These are phyloP conservation scores for Chalara sp. DNA, from an alignment of 2,329 filamentous ascomycete genomes.

Conservation along the genomic window DNA sequence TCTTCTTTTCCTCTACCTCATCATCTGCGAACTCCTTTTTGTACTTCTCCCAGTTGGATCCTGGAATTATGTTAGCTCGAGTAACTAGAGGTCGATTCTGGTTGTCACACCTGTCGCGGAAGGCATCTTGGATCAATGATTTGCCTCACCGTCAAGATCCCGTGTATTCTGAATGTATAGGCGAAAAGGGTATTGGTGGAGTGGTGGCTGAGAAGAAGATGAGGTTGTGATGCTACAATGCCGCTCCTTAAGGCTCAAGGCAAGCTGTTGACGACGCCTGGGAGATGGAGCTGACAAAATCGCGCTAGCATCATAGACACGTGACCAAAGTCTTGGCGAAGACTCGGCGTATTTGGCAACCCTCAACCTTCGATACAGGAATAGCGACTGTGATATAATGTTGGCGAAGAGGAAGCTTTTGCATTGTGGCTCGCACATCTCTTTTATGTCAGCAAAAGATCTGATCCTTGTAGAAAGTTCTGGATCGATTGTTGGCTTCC, in stretches of 20 bases:
- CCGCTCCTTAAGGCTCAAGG: not conserved
- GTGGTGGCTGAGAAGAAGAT: not conserved
- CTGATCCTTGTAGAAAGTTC: not conserved
- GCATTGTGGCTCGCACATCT: not conserved
- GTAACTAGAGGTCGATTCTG: not conserved
- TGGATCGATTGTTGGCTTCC: no score
- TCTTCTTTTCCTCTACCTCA: constrained; percentile 99
- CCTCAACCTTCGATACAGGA: not conserved
- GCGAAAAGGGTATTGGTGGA: not conserved
- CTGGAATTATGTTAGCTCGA: constrained; percentile 42
- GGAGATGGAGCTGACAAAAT: not conserved
- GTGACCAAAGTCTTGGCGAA: not conserved
- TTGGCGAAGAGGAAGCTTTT: not conserved
- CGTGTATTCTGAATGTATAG: no score
- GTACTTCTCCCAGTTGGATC: constrained; percentile 97
- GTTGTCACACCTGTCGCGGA: not conserved
- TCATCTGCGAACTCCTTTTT: constrained; percentile 95
- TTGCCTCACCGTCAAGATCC: not conserved
- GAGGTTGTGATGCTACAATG: not conserved
- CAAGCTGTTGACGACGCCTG: not conserved
- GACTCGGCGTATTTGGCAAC: not conserved
- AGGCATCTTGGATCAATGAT: not conserved
- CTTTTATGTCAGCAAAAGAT: not conserved
- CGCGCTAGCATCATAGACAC: not conserved
- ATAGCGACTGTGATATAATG: not conserved